These are phyloP conservation scores for Purshia tridentata DNA, from an alignment of 306 rosid genomes.

Conservation along the genomic window DNA sequence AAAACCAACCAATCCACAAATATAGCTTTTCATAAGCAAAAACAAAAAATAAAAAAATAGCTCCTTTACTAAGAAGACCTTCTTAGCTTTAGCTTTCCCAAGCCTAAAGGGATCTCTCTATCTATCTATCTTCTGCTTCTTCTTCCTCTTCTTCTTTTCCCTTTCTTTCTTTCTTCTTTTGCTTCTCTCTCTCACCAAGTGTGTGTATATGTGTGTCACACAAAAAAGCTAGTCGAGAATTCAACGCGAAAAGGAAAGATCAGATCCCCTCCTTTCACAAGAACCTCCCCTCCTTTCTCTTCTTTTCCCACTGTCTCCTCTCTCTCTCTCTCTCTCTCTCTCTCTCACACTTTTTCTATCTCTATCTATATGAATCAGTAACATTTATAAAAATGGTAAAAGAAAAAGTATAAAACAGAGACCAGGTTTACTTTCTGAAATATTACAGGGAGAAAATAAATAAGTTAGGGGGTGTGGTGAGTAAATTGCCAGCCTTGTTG, in stretches of 20 bases:
- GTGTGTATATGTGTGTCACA: slow-evolving; percentile 24
- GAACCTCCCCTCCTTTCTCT: slow-evolving; percentile 33
- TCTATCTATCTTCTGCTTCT: too few species aligned
- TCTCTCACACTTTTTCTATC: slow-evolving; percentile 11
- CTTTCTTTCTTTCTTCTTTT: not conserved
- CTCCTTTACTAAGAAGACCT: not conserved
- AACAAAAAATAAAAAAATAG: slow-evolving; percentile 24
- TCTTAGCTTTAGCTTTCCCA: slow-evolving; percentile 11
- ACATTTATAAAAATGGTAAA: not conserved
- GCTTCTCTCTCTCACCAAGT: slow-evolving; percentile 17
- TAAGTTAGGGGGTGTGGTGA: not conserved
- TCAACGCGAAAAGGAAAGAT: slow-evolving; percentile 73
- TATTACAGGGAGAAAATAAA: slow-evolving; percentile 4
- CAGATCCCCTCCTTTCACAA: slow-evolving; percentile 51
- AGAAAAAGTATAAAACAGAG: not conserved
- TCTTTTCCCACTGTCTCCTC: not conserved
- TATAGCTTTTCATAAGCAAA: slow-evolving; percentile 45
- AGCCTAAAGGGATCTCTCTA: slow-evolving; percentile 31
- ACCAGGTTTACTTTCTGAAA: slow-evolving; percentile 10
- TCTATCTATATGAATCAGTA: slow-evolving; percentile 22
- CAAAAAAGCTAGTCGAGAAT: slow-evolving; percentile 31
- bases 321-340: not conserved
- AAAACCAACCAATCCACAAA: slow-evolving; percentile 34
- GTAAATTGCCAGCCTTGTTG: too few species aligned
- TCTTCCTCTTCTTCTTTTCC: not conserved